phyloP scores from a whole-genome alignment of 768 basidiomycete genomes.

The Pleurotus citrinopileatus region DNA sequence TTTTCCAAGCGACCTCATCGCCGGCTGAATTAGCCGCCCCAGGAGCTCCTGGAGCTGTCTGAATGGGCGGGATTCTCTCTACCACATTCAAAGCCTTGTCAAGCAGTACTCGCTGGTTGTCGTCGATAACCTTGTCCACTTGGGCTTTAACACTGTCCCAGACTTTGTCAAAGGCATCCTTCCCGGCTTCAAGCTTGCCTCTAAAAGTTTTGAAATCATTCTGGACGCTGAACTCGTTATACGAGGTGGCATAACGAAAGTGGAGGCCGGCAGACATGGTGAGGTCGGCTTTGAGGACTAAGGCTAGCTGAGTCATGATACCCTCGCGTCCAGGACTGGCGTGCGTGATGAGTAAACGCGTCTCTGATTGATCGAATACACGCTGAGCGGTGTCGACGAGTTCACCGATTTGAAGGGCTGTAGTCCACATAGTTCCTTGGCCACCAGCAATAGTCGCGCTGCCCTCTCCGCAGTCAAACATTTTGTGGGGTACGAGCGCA shows the following conservation, averaged over 20 bases:
- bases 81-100: conserved; percentile 88
- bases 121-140: conserved; percentile 90
- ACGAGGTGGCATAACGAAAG: conserved; percentile 94
- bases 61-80: conserved; percentile 67
- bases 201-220: conserved; percentile 86
- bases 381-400: conserved; percentile 96
- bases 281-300: conserved; percentile 91
- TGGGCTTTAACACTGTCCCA: conserved; percentile 93
- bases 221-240: conserved; percentile 96
- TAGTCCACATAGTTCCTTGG: conserved; percentile 98
- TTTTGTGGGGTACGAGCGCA: conserved; percentile 91
- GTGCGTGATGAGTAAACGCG: conserved; percentile 90
- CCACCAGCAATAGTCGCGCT: conserved; percentile 97
- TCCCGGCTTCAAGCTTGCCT: conserved; percentile 72
- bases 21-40: conserved; percentile 50
- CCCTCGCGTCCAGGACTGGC: conserved; percentile 92
- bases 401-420: conserved; percentile 95
- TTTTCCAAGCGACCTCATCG: conserved; percentile 97
- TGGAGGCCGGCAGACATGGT: conserved; percentile 94
- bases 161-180: conserved; percentile 85
- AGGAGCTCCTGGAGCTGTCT: conserved; percentile 40
- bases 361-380: conserved; percentile 90
- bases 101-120: conserved; percentile 81
- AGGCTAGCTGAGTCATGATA: conserved; percentile 84
- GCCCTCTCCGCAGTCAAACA: conserved; percentile 93